Conservation (phyloP, 345 rosid genomes). For the Crucihimalaya himalaica region DNA sequence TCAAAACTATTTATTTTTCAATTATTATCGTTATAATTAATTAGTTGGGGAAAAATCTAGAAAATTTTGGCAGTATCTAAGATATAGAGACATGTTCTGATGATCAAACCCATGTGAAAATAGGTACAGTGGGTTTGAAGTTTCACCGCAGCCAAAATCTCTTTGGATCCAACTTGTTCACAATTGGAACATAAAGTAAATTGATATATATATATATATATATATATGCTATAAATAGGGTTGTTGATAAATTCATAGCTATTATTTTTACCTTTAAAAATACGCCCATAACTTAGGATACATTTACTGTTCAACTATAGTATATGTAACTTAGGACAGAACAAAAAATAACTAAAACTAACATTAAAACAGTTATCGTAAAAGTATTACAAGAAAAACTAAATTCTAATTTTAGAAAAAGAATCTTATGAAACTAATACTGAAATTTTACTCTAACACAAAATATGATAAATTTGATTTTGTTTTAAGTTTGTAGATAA, state of each 20-base stretch:
- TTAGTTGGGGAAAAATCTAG: constrained; percentile 41
- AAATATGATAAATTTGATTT: background rate
- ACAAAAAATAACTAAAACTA: no score
- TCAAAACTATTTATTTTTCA: constrained; percentile 21
- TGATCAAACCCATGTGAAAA: constrained; percentile 54
- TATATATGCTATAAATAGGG: background rate
- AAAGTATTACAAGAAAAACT: no score
- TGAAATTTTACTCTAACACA: background rate
- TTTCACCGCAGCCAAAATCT: constrained; percentile 42
- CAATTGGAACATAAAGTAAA: background rate
- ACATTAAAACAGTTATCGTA: background rate
- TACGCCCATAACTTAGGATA: background rate
- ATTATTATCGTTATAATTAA: constrained; percentile 31
- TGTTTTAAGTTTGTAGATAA: background rate
- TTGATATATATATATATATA: background rate
- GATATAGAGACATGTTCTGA: constrained; percentile 45
- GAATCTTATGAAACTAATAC: background rate
- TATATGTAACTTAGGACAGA: background rate
- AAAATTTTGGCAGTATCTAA: constrained; percentile 42
- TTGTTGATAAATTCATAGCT: background rate
- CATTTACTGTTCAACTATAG: background rate
- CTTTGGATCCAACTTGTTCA: constrained; percentile 40
- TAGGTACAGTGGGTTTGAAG: constrained; percentile 36
- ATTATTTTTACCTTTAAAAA: background rate
- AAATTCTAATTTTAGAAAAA: background rate